Percentiles rank a stretch among this genome's conserved stretches.
Evolutionary conservation across 2,329 filamentous ascomycete species (phyloP).

Genomic region (Piedraia hortae): DNA sequence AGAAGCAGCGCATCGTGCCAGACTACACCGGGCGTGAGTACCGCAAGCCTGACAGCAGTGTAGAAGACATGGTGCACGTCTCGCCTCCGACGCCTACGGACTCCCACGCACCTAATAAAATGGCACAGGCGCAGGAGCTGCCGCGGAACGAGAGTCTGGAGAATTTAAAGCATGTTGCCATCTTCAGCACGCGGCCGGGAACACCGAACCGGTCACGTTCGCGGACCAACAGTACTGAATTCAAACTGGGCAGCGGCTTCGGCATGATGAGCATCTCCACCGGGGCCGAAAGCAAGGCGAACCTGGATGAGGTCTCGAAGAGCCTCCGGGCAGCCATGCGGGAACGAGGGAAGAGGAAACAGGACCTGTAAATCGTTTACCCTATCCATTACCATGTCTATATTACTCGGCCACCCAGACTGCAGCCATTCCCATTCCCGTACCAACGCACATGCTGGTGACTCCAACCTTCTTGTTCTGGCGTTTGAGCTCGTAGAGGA

Average conservation of each 20-base stretch:
- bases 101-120: constrained; percentile 1
- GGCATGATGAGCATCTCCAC: constrained; percentile 20
- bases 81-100: constrained; percentile 4
- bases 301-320: constrained; percentile 56
- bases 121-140: constrained; percentile 18
- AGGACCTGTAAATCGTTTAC: too few relatives aligned
- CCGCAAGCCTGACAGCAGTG: constrained; percentile 3
- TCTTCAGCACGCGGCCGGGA: constrained; percentile 74
- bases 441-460: constrained; percentile 89
- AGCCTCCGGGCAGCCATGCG: constrained; percentile 68
- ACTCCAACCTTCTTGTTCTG: constrained; percentile 66
- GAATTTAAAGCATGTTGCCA: constrained; percentile 61
- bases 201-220: constrained; percentile 49
- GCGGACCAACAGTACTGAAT: constrained; percentile 20
- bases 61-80: constrained; percentile 8
- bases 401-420: constrained; percentile 88
- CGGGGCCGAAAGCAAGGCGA: constrained; percentile 19
- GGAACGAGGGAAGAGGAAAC: constrained; percentile 36
- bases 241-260: constrained; percentile 3
- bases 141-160: constrained; percentile 84
- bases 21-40: constrained; percentile 14
- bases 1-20: constrained; percentile 40
- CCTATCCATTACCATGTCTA: too few relatives aligned
- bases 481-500: constrained; percentile 70
- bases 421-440: constrained; percentile 92